Percentiles rank a stretch among this genome's conserved stretches.
Conservation (phyloP, 164 flowering plant species). For the Stephania japonica region DNA sequence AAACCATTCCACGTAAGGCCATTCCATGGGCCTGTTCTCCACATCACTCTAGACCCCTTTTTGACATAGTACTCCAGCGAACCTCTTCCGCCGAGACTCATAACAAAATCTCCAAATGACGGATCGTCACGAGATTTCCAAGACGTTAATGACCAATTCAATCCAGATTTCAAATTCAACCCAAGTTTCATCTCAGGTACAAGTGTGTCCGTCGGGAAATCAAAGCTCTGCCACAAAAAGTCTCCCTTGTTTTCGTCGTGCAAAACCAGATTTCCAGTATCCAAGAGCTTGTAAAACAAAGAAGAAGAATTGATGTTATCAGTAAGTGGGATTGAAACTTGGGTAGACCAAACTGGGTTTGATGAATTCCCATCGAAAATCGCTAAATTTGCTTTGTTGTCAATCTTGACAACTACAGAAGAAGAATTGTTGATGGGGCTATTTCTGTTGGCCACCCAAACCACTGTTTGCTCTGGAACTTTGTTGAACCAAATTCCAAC, state of each 20-base stretch:
- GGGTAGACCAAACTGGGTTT: conserved; percentile 26
- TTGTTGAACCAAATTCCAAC: conserved; percentile 48
- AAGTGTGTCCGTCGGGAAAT: not conserved
- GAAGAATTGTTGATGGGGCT: conserved; percentile 28
- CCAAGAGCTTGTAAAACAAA: conserved; percentile 29
- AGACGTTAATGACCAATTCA: conserved; percentile 23
- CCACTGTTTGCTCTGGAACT: conserved; percentile 17
- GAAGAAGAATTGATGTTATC: not conserved
- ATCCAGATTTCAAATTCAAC: conserved; percentile 26
- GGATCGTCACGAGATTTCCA: conserved; percentile 11
- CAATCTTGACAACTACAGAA: conserved; percentile 31
- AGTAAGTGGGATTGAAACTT: not conserved
- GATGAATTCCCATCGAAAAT: conserved; percentile 14
- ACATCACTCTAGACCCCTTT: conserved; percentile 8
- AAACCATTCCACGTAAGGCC: conserved; percentile 14
- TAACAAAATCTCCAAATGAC: conserved; percentile 25
- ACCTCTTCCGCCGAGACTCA: conserved; percentile 17
- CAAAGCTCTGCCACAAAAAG: not conserved
- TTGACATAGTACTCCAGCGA: conserved; percentile 21
- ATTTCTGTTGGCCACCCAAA: conserved; percentile 60
- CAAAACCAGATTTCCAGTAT: conserved; percentile 46
- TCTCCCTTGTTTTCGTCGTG: not conserved
- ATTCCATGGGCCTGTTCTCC: conserved; percentile 28
- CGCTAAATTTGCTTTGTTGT: conserved; percentile 13
- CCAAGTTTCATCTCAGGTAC: conserved; percentile 25